These are phyloP conservation scores for Sugiyamaella lignohabitans DNA, from an alignment of 805 yeast genomes.

Conservation along the genomic window DNA sequence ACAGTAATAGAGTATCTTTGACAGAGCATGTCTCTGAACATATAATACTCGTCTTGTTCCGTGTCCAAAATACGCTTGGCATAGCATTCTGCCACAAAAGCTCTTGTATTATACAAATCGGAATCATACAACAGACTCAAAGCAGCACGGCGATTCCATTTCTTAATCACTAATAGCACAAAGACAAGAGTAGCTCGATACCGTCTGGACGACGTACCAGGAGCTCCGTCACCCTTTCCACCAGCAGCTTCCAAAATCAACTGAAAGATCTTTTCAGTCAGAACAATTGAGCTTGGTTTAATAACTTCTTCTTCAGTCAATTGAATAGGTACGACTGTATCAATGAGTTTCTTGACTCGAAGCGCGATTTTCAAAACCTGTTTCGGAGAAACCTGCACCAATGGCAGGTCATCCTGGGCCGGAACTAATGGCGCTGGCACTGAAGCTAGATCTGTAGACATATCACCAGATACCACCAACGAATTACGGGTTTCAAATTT, in stretches of 20 bases:
- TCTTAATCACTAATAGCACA: constrained; percentile 65
- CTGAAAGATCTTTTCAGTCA: constrained; percentile 51
- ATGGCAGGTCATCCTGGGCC: constrained; percentile 12
- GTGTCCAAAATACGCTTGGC: constrained; percentile 65
- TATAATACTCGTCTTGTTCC: constrained; percentile 36
- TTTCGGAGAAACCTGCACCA: constrained; percentile 18
- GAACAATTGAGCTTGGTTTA: constrained; percentile 50
- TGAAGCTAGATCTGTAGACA: too few species aligned
- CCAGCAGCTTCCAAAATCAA: constrained; percentile 73
- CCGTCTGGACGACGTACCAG: constrained; percentile 49
- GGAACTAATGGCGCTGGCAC: too few species aligned
- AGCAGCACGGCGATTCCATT: constrained; percentile 66
- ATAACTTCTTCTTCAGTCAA: constrained; percentile 45
- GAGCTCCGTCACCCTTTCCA: constrained; percentile 56
- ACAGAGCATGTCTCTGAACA: constrained; percentile 70
- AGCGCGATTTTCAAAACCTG: constrained; percentile 43
- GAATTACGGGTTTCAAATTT: too few species aligned
- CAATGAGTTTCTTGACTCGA: constrained; percentile 67
- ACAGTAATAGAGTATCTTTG: constrained; percentile 64
- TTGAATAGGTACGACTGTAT: constrained; percentile 62
- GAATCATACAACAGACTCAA: constrained; percentile 59
- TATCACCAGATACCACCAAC: too few species aligned
- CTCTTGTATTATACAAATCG: constrained; percentile 53
- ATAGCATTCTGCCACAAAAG: constrained; percentile 63
- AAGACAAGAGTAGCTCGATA: constrained; percentile 64